Base-by-base conservation (phyloP, 768 basidiomycete genomes). In the Boletus coccyginus region DNA sequence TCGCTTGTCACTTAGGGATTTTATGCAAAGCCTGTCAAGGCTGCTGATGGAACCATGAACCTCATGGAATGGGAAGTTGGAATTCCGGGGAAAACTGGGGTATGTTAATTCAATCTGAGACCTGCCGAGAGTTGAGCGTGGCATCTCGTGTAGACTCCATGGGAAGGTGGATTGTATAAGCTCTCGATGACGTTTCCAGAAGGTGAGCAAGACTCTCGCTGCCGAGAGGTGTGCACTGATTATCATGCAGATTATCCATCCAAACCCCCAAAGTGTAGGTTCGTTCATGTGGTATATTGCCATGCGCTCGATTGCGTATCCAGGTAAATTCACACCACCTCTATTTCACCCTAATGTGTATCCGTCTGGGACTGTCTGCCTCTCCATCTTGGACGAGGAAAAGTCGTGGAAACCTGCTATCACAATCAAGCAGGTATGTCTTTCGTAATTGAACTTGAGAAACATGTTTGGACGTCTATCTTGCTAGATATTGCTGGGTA, bases 361-460 rank as follows among this genome's bases (percentile, higher is more conserved):
- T 69, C 97, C 97, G 1, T 98, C 96, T 32, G 97, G 97, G 27
- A 99, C 97, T 19, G 95, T 98, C 45, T 98, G 96, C 72, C 78
- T 99, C 31, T 98, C 95, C 12, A 99, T 99, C 67, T 75, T 99
- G 52, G 96, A 98, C 67, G 97, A 99, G 70, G 97, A 99, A 74
- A 98, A 99, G 72, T 88, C 88, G 2, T 99, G 97, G 97, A 98
- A 98, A 70, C 94, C 97, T 27, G 92, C 94, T 8, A 98, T 99
- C 64, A 98, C 97, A 2, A 94, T 99, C 75, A 99, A 98, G 73
- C 97, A 98, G 82, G 96, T 90, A 27, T 39, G 75, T 61, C 35
- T 53, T 43, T 57, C 13, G n/a, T 13, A 42, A 33, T 38, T 24
- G 14, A 51, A 32, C 21, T 3, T 39, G 42, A 40, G 49, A 45